Conservation (phyloP, 2,329 filamentous ascomycete species). For the Knoxdaviesia proteae region DNA sequence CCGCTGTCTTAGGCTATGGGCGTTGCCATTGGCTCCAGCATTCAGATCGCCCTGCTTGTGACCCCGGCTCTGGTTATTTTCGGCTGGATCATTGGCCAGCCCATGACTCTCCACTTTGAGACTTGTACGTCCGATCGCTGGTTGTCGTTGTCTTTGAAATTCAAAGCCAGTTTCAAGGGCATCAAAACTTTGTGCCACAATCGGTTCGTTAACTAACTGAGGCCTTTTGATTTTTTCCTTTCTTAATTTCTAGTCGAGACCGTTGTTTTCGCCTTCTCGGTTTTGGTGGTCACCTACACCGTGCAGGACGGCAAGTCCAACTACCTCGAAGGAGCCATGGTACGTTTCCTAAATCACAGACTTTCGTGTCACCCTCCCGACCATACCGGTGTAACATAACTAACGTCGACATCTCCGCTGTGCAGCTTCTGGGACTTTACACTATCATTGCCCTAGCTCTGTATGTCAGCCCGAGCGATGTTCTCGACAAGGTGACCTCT, state of each 20-base stretch:
- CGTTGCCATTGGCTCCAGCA: conserved; percentile 61
- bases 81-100: conserved; percentile 52
- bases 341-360: conserved; percentile 11
- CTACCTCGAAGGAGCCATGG: conserved; percentile 65
- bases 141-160: no score
- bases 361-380: not conserved
- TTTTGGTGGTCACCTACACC: conserved; percentile 54
- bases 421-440: conserved; percentile 23
- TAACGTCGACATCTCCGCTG: conserved; percentile 9
- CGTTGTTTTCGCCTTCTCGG: conserved; percentile 55
- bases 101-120: conserved; percentile 66
- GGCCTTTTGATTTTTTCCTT: not conserved
- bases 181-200: not conserved
- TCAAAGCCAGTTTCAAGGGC: no score
- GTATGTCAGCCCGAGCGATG: conserved; percentile 25
- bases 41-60: conserved; percentile 66
- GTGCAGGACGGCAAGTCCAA: conserved; percentile 70
- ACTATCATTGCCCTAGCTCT: conserved; percentile 40
- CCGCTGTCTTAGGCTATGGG: conserved; percentile 34
- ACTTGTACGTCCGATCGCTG: conserved; percentile 10
- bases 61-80: conserved; percentile 64
- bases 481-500: no score
- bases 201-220: not conserved
- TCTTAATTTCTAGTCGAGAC: conserved; percentile 35
- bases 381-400: not conserved